A percentile compares a stretch with the other conserved stretches of the same genome.
Evolutionary conservation across 495 filamentous ascomycete genomes (phyloP).

Genomic region (Talaromyces wortmannii): DNA sequence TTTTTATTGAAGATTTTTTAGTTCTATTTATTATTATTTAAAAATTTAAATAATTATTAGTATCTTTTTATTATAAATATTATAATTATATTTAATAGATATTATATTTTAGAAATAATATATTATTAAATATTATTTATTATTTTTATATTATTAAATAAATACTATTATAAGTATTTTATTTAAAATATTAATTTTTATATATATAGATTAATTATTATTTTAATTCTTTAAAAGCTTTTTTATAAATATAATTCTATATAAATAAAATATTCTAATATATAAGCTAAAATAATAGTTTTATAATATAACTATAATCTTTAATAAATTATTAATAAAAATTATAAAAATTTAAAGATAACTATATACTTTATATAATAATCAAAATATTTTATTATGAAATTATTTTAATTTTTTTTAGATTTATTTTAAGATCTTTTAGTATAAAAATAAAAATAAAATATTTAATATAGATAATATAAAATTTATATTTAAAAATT

Average conservation of each 20-base stretch:
- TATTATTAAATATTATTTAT: not conserved
- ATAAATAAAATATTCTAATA: not conserved
- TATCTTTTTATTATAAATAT: not conserved
- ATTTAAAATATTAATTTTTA: not conserved
- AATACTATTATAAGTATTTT: not conserved
- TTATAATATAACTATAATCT: not conserved
- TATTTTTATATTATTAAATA: not conserved
- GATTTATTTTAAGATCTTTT: slow-evolving; percentile 8
- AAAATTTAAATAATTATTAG: not conserved
- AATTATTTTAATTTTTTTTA: slow-evolving; percentile 3
- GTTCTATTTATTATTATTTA: not conserved
- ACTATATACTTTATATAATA: not conserved
- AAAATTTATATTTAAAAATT: slow-evolving; percentile 11
- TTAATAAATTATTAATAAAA: not conserved
- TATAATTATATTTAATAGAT: not conserved
- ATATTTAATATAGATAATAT: too few species aligned
- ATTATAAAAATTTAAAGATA: not conserved
- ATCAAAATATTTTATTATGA: not conserved
- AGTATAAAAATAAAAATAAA: slow-evolving; percentile 4
- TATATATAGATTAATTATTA: not conserved
- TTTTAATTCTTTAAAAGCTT: not conserved
- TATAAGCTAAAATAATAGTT: not conserved
- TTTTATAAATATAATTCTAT: not conserved
- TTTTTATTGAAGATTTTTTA: not conserved
- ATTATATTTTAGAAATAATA: not conserved